phyloP scores from a whole-genome alignment of 129 eudicot genomes.

The Oenanthe sinensis region DNA sequence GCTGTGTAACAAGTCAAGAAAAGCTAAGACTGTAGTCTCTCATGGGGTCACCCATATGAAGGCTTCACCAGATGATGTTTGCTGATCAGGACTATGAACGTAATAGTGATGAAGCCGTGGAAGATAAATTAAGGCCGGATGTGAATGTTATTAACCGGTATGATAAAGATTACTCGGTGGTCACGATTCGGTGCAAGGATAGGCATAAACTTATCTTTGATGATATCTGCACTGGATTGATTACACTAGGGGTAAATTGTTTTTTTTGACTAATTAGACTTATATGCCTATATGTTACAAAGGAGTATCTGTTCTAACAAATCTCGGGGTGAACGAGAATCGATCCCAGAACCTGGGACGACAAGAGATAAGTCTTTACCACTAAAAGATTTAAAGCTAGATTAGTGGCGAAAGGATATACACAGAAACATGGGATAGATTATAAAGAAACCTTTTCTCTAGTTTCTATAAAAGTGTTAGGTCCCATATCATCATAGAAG shows the following conservation, averaged over 20 bases:
- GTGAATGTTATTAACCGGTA: conserved; percentile 86
- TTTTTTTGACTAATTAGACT: no score
- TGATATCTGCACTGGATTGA: conserved; percentile 74
- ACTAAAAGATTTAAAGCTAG: background rate
- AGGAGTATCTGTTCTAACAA: no score
- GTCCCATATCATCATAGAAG: no score
- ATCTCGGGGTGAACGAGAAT: no score
- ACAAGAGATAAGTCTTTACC: no score
- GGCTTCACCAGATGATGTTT: conserved; percentile 97
- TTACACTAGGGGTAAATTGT: no score
- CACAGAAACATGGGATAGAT: background rate
- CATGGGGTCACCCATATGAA: conserved; percentile 65
- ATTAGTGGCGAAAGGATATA: background rate
- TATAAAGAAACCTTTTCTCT: background rate
- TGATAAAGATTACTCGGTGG: conserved; percentile 85
- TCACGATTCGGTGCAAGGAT: conserved; percentile 80
- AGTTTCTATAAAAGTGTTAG: no score
- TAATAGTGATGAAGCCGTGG: conserved; percentile 24
- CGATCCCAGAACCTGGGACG: no score
- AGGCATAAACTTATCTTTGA: conserved; percentile 92
- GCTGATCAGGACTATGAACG: conserved; percentile 80
- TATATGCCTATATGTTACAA: no score
- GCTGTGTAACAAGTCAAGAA: conserved; percentile 55
- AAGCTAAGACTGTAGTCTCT: conserved; percentile 72
- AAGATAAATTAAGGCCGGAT: conserved; percentile 54